Percentiles rank a stretch among this genome's conserved stretches.
Evolutionary conservation across 495 filamentous ascomycete species (phyloP).

Genomic region (Neurospora sp.): DNA sequence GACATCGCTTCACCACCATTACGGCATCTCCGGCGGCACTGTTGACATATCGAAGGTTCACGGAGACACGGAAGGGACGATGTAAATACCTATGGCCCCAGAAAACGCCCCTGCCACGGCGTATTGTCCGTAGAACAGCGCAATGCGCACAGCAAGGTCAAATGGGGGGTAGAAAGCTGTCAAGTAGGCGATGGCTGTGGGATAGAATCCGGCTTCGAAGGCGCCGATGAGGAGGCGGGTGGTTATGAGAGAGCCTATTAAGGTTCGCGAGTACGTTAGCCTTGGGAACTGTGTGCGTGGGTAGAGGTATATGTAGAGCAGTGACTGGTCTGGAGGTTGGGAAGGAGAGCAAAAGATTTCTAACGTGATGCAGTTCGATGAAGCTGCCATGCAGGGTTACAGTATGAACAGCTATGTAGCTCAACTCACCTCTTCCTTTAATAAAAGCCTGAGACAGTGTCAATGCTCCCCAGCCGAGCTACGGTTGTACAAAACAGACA

Average conservation of each 20-base stretch:
- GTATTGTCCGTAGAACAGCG: slow-evolving; percentile 47
- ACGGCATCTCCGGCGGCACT: not conserved
- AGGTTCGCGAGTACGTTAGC: not conserved
- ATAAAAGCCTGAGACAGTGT: slow-evolving; percentile 37
- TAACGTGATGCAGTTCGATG: not conserved
- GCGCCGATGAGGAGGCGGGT: slow-evolving; percentile 14
- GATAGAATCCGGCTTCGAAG: slow-evolving; percentile 43
- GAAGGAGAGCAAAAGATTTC: not conserved
- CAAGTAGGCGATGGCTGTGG: slow-evolving; percentile 43
- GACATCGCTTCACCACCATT: not conserved
- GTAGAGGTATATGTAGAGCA: not conserved
- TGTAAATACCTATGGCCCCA: slow-evolving; percentile 26
- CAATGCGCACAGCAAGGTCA: slow-evolving; percentile 43
- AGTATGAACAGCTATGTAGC: not conserved
- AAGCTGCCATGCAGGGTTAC: slow-evolving; percentile 12
- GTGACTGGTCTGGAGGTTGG: not conserved
- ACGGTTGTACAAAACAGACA: not conserved
- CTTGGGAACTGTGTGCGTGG: not conserved
- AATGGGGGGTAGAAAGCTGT: slow-evolving; percentile 45
- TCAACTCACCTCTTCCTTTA: slow-evolving; percentile 25
- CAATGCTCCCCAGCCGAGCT: slow-evolving; percentile 40
- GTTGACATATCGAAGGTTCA: not conserved
- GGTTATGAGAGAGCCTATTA: slow-evolving; percentile 6
- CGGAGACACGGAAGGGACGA: slow-evolving; percentile 11
- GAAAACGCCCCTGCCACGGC: slow-evolving; percentile 46